Percentiles rank a stretch among this genome's conserved stretches.
Evolutionary conservation across 2,329 filamentous ascomycete species (phyloP).

Genomic region (Teratosphaeria pseudoeucalypti): DNA sequence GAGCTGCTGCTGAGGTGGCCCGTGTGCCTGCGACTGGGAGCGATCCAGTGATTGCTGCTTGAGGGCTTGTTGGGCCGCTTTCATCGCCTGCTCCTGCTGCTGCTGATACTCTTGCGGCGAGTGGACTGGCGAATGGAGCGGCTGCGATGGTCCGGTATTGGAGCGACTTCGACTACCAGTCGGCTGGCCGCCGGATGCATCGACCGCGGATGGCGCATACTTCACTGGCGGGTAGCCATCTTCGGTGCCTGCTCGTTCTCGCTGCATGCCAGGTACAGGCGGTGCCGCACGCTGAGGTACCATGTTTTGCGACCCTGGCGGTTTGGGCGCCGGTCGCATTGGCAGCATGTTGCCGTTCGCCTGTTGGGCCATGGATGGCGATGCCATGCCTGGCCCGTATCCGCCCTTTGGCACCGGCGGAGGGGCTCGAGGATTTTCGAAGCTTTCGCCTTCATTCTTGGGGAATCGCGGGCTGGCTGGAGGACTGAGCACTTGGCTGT

Average conservation of each 20-base stretch:
- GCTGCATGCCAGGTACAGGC: conserved; percentile 39
- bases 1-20: conserved; percentile 21
- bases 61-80: conserved; percentile 69
- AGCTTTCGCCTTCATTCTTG: conserved; percentile 81
- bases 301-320: conserved; percentile 49
- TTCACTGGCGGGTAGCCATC: conserved; percentile 33
- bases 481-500: conserved; percentile 58
- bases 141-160: conserved; percentile 34
- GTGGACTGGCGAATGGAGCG: conserved; percentile 38
- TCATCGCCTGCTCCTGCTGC: conserved; percentile 78
- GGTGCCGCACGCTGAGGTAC: conserved; percentile 32
- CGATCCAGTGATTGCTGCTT: conserved; percentile 52
- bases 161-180: conserved; percentile 28
- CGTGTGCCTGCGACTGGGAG: conserved; percentile 57
- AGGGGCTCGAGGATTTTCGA: conserved; percentile 89
- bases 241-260: conserved; percentile 16
- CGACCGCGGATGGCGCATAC: conserved; percentile 33
- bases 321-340: conserved; percentile 74
- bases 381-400: conserved; percentile 33
- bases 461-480: conserved; percentile 80
- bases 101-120: conserved; percentile 46
- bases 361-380: conserved; percentile 29
- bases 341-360: conserved; percentile 49
- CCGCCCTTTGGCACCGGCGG: conserved; percentile 66
- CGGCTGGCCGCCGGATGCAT: conserved; percentile 20